Evolutionary conservation across 805 yeast genomes (phyloP).

Genomic region (Monosporozyma servazzii): DNA sequence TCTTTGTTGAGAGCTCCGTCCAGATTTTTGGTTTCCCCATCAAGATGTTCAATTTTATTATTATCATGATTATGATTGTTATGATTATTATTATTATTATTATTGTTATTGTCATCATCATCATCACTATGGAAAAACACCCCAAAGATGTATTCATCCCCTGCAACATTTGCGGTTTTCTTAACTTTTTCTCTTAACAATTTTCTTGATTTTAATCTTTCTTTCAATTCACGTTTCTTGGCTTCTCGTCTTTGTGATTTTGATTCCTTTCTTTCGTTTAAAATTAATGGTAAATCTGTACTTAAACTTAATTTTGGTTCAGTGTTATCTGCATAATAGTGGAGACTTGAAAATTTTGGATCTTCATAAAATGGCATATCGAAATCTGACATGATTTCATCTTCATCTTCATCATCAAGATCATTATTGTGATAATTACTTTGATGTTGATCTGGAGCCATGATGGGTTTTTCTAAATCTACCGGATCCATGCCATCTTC

Average conservation of each 20-base stretch:
- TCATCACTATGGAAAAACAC: slow-evolving; percentile 28
- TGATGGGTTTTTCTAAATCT: slow-evolving; percentile 9
- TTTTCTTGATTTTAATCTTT: slow-evolving; percentile 24
- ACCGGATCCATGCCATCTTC: slow-evolving; percentile 27
- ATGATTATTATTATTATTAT: too few relatives aligned
- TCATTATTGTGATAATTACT: slow-evolving; percentile 7
- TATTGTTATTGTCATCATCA: slow-evolving; percentile 8
- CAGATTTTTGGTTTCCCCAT: background rate
- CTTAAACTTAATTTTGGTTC: slow-evolving; percentile 28
- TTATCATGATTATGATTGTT: background rate
- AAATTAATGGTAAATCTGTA: slow-evolving; percentile 26
- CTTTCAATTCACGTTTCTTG: slow-evolving; percentile 23
- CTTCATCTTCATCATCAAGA: slow-evolving; percentile 27
- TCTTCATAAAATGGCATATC: slow-evolving; percentile 37
- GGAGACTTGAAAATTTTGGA: slow-evolving; percentile 29
- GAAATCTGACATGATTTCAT: slow-evolving; percentile 28
- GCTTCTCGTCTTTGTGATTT: slow-evolving; percentile 23
- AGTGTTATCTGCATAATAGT: slow-evolving; percentile 27
- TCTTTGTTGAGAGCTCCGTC: background rate
- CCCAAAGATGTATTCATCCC: slow-evolving; percentile 28
- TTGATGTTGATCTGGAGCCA: slow-evolving; percentile 2
- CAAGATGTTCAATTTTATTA: background rate
- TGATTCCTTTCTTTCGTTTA: slow-evolving; percentile 24
- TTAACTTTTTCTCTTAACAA: slow-evolving; percentile 14
- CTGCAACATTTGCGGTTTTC: slow-evolving; percentile 34